Evolutionary conservation across 2,329 filamentous ascomycete species (phyloP).

Genomic region (Thielaviopsis populi): DNA sequence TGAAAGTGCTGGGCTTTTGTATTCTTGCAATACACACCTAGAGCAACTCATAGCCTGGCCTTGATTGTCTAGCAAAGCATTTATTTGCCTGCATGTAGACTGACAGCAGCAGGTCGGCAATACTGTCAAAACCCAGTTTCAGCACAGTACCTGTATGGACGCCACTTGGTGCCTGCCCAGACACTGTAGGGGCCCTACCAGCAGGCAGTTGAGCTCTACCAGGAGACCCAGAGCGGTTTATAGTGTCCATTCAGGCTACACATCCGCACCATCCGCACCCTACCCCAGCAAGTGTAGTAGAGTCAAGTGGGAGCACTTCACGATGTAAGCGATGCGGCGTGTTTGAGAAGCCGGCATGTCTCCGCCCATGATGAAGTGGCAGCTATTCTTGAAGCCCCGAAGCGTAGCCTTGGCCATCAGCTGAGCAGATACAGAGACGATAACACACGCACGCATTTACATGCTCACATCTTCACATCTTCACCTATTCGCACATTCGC

Average conservation of each 20-base stretch:
- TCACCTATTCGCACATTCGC: not conserved
- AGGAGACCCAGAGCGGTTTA: not conserved
- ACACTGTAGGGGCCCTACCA: not conserved
- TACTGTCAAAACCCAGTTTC: not conserved
- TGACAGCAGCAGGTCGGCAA: not conserved
- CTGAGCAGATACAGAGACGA: not conserved
- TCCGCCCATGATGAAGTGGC: not conserved
- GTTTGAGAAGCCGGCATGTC: slow-evolving; percentile 2
- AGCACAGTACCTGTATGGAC: not conserved
- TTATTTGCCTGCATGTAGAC: not conserved
- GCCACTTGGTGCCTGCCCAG: not conserved
- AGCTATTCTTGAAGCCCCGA: not conserved
- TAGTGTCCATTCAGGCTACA: not conserved
- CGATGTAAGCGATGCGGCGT: not conserved
- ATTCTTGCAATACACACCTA: not conserved
- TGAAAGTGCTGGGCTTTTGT: not conserved
- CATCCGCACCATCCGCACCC: not conserved
- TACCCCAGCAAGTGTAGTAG: not conserved
- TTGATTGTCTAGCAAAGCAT: not conserved
- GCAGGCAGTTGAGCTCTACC: not conserved
- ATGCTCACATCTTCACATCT: too few species aligned
- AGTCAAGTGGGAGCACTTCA: not conserved
- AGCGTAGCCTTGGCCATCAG: not conserved
- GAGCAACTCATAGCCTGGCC: not conserved
- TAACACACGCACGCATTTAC: too few species aligned